Evolutionary conservation across 371 early-diverging fungal genomes (phyloP), one percentile per base, ranked within the genome.

Genomic region (Basidiobolus meristosporus): DNA sequence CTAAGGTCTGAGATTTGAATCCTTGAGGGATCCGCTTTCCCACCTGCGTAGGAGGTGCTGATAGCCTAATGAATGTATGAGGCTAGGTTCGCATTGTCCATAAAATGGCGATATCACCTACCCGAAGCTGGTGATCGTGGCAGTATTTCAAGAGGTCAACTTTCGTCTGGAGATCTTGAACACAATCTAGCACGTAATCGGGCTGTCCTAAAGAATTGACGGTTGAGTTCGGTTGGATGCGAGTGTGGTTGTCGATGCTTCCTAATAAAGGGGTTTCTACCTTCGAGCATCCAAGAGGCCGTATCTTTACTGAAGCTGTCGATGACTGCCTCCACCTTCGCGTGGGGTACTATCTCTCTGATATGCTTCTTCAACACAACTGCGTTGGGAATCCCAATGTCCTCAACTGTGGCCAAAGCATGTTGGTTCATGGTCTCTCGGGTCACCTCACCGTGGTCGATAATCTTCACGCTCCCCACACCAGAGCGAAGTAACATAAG

Each of bases 401-500:
- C 89, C 3, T 65, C 70, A 11, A 74, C 67, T 0, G 75, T 77
- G 5, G 93, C 92, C 1, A 85, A 83, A 0, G 91, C 90, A 45
- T 92, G 92, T 32, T 93, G 67, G 53, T 92, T 92, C 40, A 95
- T 60, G 20, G 77, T 74, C 31, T 83, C 82, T 15, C 90, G 57
- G 1, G 90, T 82, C 11, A 95, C 89, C 53, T 90, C 89, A 55
- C 91, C 95, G 54, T 92, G 92, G 46, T 95, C 96, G 37, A 95
- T 84, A 26, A 95, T 53, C 11, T 92, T 73, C 19, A 95, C 63
- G 28, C 65, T 66, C 45, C 73, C 72, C 0, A 92, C 84, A 19
- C 96, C 96, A 3, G 89, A 79, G 30, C 93, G 70, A 38, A 82
- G 42, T 26, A 95, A 58, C 89, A 92, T 86, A 21, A 84, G 59